Percentiles rank a stretch among this genome's conserved stretches.
These are phyloP conservation scores for Dipsacomyces acuminosporus DNA, from an alignment of 371 early-diverging fungal species.

Conservation along the genomic window DNA sequence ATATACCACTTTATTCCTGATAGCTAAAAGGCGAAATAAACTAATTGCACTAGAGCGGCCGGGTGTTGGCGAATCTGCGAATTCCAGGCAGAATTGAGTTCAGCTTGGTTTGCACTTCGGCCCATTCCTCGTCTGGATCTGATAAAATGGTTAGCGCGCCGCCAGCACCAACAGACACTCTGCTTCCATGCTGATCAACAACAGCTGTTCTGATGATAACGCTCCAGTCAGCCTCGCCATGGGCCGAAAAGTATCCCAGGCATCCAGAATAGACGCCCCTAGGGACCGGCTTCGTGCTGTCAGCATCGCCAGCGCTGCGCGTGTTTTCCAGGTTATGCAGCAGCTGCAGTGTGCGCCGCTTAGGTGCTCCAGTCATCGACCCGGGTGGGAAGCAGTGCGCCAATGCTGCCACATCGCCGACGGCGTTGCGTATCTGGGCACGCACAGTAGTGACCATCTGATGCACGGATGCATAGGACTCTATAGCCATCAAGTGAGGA, in stretches of 20 bases:
- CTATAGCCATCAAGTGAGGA: conserved; percentile 83
- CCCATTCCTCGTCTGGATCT: conserved; percentile 79
- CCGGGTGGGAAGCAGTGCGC: conserved; percentile 88
- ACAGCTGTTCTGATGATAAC: conserved; percentile 85
- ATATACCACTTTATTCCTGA: too few species aligned
- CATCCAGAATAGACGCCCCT: conserved; percentile 93
- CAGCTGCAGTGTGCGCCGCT: conserved; percentile 77
- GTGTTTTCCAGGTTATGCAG: conserved; percentile 69
- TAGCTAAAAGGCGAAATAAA: too few species aligned
- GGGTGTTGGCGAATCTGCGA: background rate
- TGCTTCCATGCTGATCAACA: conserved; percentile 22
- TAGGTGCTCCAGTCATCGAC: conserved; percentile 98
- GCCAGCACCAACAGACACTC: conserved; percentile 83
- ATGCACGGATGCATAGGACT: conserved; percentile 87
- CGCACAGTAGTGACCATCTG: conserved; percentile 87
- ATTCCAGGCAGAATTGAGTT: conserved; percentile 23
- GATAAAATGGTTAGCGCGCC: conserved; percentile 89
- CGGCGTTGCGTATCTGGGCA: conserved; percentile 56
- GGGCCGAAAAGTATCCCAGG: conserved; percentile 79
- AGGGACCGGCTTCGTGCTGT: conserved; percentile 18
- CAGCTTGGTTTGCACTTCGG: conserved; percentile 59
- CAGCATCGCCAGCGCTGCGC: conserved; percentile 55
- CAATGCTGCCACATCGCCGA: conserved; percentile 69
- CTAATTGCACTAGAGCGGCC: too few species aligned
- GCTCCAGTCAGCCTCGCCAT: conserved; percentile 63